Evolutionary conservation across 352 stramenopile species (phyloP), one percentile per base, ranked within the genome.

Genomic region (Phytophthora pinifolia): DNA sequence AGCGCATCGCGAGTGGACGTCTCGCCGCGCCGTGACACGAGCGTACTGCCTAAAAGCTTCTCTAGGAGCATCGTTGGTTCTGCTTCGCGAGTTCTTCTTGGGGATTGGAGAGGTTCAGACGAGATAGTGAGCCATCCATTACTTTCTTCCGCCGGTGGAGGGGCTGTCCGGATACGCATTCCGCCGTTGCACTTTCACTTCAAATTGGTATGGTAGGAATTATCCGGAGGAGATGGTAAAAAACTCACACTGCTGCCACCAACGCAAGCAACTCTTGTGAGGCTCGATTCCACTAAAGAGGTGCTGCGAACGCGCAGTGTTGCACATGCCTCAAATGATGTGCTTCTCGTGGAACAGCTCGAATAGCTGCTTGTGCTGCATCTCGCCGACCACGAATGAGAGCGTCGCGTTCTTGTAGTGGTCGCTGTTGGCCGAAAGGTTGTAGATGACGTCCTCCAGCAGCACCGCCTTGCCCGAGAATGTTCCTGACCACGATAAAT

Each of bases 381-480:
- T 68, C 50, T 93, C 81, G 17, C 86, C 86, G 31, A 95, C 67
- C 27, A 83, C 71, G 35, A 80, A 88, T 13, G 86, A 87, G 30
- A 95, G 59, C 22, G 74, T 89, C 37, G 83, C 83, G 37, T 76
- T 74, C 60, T 77, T 67, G 67, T 93, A 95, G 54, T 95, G 79
- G 34, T 74, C 65, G 39, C 64, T 62, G 38, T 89, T 72, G 13
- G 49, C 54, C 44, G 74, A 75, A 29, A 95, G 45, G 58, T 93
- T 93, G 70, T 86, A 85, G 44, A 95, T 88, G 22, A 93, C 80
- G 54, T 95, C 82, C 42, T 93, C 79, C 15, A 95, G 73, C 34
- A 95, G 59, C 54, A 94, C 76, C 1, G 86, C 86, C 60, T 93
- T 95, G 50, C 83, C 85, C 10, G 74, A 85, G 36, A 74, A 79